Evolutionary conservation across 2,329 filamentous ascomycete species (phyloP).

Genomic region (Aaosphaeria pasadenensis): DNA sequence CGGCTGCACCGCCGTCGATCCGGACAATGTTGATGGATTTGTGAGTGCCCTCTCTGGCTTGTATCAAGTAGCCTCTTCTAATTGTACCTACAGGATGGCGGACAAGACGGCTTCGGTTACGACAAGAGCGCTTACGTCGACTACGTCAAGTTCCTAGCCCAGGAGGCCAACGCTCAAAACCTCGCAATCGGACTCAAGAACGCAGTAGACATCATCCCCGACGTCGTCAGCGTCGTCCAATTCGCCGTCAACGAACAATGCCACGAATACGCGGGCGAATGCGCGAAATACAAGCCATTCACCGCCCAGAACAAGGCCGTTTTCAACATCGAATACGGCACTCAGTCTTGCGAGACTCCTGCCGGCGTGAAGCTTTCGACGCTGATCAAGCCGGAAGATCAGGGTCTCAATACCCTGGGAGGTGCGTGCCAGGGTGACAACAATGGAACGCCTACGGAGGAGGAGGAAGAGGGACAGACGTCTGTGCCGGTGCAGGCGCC

Average conservation of each 20-base stretch:
- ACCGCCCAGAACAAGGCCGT: slow-evolving; percentile 62
- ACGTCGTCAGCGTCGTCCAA: slow-evolving; percentile 51
- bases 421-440: slow-evolving; percentile 6
- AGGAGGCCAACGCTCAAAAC: slow-evolving; percentile 50
- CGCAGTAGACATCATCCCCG: slow-evolving; percentile 55
- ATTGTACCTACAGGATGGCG: slow-evolving; percentile 22
- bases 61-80: not conserved
- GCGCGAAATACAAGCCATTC: slow-evolving; percentile 55
- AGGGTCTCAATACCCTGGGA: slow-evolving; percentile 11
- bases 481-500: not conserved
- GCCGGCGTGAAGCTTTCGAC: slow-evolving; percentile 15
- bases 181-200: slow-evolving; percentile 68
- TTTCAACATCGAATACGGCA: slow-evolving; percentile 68
- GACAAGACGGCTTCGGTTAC: slow-evolving; percentile 60
- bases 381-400: slow-evolving; percentile 15
- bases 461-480: not conserved
- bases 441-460: not conserved
- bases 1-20: slow-evolving; percentile 66
- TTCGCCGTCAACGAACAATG: slow-evolving; percentile 66
- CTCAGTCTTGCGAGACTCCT: slow-evolving; percentile 16
- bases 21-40: slow-evolving; percentile 68
- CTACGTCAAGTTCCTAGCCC: slow-evolving; percentile 59
- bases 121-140: slow-evolving; percentile 55
- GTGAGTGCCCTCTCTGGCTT: slow-evolving; percentile 29
- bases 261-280: slow-evolving; percentile 42